Conservation (phyloP, 169 alveolate genomes). For the Babesia divergens region DNA sequence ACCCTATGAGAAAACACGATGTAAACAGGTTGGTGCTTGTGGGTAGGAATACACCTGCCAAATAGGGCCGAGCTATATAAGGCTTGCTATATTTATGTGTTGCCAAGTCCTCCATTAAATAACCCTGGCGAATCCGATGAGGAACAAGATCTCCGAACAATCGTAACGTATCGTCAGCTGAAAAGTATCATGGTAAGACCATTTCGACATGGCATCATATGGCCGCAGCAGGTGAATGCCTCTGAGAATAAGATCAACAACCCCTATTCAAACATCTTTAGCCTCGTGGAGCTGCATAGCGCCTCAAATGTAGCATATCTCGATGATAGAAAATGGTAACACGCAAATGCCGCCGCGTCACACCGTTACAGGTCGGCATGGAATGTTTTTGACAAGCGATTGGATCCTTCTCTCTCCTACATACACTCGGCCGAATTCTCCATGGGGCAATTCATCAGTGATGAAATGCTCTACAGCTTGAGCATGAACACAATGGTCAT, state of each 20-base stretch:
- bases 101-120: slow-evolving; percentile 7
- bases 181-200: slow-evolving; percentile 25
- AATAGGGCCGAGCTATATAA: slow-evolving; percentile 32
- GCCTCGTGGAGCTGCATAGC: slow-evolving; percentile 48
- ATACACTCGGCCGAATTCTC: slow-evolving; percentile 47
- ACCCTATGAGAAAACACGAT: slow-evolving; percentile 37
- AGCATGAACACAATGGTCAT: slow-evolving; percentile 34
- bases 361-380: slow-evolving; percentile 46
- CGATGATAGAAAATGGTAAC: slow-evolving; percentile 49
- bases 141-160: slow-evolving; percentile 44
- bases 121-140: slow-evolving; percentile 6
- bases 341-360: too few species aligned
- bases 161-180: slow-evolving; percentile 37
- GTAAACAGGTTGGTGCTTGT: slow-evolving; percentile 13
- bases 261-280: slow-evolving; percentile 23
- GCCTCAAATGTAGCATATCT: slow-evolving; percentile 43
- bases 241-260: background rate
- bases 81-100: slow-evolving; percentile 32
- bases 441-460: slow-evolving; percentile 58
- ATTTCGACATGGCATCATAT: too few species aligned
- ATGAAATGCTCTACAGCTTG: slow-evolving; percentile 52
- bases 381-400: slow-evolving; percentile 34
- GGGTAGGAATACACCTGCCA: background rate
- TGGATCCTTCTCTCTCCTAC: slow-evolving; percentile 58
- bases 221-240: background rate